Evolutionary conservation across 345 rosid species (phyloP), one percentile per base, ranked within the genome.

Genomic region (Linum lewisii): DNA sequence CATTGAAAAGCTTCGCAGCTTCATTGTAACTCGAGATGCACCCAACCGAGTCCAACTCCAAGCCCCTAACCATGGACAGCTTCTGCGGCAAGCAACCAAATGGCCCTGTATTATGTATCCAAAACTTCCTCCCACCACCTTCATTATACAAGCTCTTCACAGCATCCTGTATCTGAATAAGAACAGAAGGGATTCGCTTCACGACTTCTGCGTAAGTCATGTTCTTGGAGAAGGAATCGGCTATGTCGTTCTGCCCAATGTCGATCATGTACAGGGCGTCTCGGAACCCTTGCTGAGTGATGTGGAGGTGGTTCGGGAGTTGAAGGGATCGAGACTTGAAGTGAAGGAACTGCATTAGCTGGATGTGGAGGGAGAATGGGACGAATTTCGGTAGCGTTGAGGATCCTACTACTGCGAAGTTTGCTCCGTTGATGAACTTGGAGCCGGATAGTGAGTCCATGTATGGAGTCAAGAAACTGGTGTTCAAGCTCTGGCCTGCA

Each of bases 91-190:
- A 78, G 70, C 97, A 90, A 44, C 95, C 97, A 58, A 90, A 57
- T 4, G 95, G 97, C n/a, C 95, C 93, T 0, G 93, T 90, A 63
- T 90, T 87, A 68, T 90, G 93, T 49, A 90, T 74, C 97, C 95
- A 90, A 62, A 90, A 87, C 71, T 82, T 85, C 70, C 93, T 75
- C 15, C 85, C 90, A 51, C 95, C 95, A 64, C 80, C 74, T 69
- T 71, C 44, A 4, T 3, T 8, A 29, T 29, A 29, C 34, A 29
- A 29, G 7, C 2, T 29, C 34, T 29, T 29, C 5, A 86, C 64
- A 24, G 84, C 92, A 72, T 65, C 63, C 64, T 66, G 77, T 37
- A 90, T 90, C 70, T 90, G 85, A 8, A 50, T 20, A 51, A 90
- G 54, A 65, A 81, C 64, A 18, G 75, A 32, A 0, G 92, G 97